These are phyloP conservation scores for Saccharomyces hybrid DNA, from an alignment of 1,139 yeast genomes.

Conservation along the genomic window DNA sequence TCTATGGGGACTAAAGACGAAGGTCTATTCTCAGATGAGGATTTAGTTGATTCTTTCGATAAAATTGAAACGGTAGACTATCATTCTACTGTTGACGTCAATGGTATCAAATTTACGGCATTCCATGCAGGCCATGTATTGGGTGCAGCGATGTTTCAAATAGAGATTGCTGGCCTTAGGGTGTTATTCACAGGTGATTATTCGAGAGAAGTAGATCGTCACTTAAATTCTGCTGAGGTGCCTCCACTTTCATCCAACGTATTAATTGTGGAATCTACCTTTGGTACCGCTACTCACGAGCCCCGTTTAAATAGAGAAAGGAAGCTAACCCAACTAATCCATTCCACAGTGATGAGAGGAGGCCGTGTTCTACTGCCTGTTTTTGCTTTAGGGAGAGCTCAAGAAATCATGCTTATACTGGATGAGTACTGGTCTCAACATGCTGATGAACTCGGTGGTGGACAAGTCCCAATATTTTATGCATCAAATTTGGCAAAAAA, in stretches of 20 bases:
- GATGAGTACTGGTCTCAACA: conserved; percentile 92
- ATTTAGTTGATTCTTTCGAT: conserved; percentile 78
- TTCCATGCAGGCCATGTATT: conserved; percentile 98
- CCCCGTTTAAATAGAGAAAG: conserved; percentile 80
- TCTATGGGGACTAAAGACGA: conserved; percentile 30
- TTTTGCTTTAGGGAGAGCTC: conserved; percentile 95
- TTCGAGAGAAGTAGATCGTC: conserved; percentile 92
- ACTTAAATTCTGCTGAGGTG: conserved; percentile 88
- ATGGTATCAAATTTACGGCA: conserved; percentile 89
- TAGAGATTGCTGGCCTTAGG: conserved; percentile 89
- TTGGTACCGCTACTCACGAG: conserved; percentile 96
- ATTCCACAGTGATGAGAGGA: conserved; percentile 76
- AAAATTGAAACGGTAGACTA: conserved; percentile 88
- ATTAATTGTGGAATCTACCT: conserved; percentile 88
- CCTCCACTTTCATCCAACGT: conserved; percentile 88
- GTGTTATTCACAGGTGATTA: conserved; percentile 92
- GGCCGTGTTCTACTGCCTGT: conserved; percentile 92
- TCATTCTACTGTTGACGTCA: conserved; percentile 86
- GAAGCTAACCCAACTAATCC: conserved; percentile 71
- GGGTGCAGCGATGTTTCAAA: conserved; percentile 96
- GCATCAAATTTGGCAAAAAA: conserved; percentile 91
- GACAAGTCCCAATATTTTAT: conserved; percentile 65
- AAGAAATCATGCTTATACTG: conserved; percentile 75
- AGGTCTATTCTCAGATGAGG: conserved; percentile 84
- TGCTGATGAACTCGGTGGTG: conserved; percentile 65